Evolutionary conservation across 2,329 filamentous ascomycete species (phyloP).

Genomic region (Cordyceps javanica): DNA sequence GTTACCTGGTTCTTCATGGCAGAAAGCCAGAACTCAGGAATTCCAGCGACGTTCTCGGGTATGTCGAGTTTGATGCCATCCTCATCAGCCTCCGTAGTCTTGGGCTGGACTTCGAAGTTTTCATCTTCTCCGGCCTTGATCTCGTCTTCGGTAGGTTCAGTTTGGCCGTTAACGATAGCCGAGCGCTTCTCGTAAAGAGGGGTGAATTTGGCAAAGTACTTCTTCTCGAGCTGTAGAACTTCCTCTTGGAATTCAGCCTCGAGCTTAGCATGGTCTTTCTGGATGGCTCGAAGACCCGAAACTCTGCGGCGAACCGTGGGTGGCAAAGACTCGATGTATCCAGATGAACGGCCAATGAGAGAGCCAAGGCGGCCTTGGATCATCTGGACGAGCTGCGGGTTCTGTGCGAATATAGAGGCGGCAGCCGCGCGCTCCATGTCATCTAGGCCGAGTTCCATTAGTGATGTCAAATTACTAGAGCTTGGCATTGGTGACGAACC

Average conservation of each 20-base stretch:
- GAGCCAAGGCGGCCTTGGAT: constrained; percentile 94
- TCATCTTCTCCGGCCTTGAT: constrained; percentile 79
- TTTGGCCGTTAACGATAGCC: constrained; percentile 79
- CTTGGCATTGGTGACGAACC: constrained; percentile 51
- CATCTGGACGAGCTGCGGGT: constrained; percentile 92
- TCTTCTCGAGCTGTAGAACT: constrained; percentile 96
- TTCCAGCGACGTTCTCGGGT: constrained; percentile 60
- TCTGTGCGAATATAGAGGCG: constrained; percentile 89
- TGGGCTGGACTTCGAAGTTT: constrained; percentile 66
- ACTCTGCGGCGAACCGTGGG: constrained; percentile 86
- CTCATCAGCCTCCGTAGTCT: constrained; percentile 62
- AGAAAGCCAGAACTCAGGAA: constrained; percentile 98
- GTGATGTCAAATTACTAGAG: constrained; percentile 15
- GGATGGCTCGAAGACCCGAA: constrained; percentile 91
- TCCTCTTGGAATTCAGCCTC: constrained; percentile 99
- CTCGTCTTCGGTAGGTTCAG: constrained; percentile 83
- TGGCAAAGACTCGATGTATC: constrained; percentile 95
- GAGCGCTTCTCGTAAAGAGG: constrained; percentile 94
- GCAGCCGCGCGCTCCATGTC: constrained; percentile 81
- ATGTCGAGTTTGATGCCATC: constrained; percentile 52
- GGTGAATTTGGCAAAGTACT: constrained; percentile 98
- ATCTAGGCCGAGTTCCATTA: constrained; percentile 51
- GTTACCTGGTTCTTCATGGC: constrained; percentile 99
- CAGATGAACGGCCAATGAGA: constrained; percentile 90
- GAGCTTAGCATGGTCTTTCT: constrained; percentile 97